phyloP scores from a whole-genome alignment of 129 eudicot genomes.

The Helichrysum umbraculigerum region DNA sequence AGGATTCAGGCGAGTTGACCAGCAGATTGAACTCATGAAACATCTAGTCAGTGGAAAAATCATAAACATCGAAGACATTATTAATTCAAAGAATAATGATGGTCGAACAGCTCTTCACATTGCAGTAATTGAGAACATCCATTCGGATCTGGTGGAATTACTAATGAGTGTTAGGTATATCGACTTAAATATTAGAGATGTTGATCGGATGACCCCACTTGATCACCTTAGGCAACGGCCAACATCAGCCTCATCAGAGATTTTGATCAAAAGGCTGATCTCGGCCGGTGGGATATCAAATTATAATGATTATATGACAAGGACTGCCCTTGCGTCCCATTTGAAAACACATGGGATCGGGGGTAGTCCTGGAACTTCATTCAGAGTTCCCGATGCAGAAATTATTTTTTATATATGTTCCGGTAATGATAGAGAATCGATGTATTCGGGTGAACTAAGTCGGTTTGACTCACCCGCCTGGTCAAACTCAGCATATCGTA shows the following conservation, averaged over 20 bases:
- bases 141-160: constrained; percentile 67
- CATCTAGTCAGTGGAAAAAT: constrained; percentile 45
- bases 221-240: constrained; percentile 77
- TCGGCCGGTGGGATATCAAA: constrained; percentile 73
- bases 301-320: constrained; percentile 46
- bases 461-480: constrained; percentile 33
- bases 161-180: constrained; percentile 61
- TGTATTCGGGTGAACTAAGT: constrained; percentile 52
- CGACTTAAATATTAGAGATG: constrained; percentile 58
- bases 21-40: constrained; percentile 69
- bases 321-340: constrained; percentile 57
- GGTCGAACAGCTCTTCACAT: constrained; percentile 90
- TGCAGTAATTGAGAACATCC: constrained; percentile 69
- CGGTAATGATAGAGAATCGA: constrained; percentile 37
- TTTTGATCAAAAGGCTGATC: constrained; percentile 57
- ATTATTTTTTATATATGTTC: constrained; percentile 45
- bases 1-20: constrained; percentile 72
- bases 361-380: constrained; percentile 88
- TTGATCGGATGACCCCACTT: constrained; percentile 68
- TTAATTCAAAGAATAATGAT: constrained; percentile 60
- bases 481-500: constrained; percentile 28
- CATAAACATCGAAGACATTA: constrained; percentile 44
- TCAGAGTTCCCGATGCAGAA: constrained; percentile 67
- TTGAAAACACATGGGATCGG: constrained; percentile 60
- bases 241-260: constrained; percentile 62